A percentile compares a stretch with the other conserved stretches of the same genome.
Evolutionary conservation across 306 rosid genomes (phyloP).

Genomic region (Gynostemma pentaphyllum): DNA sequence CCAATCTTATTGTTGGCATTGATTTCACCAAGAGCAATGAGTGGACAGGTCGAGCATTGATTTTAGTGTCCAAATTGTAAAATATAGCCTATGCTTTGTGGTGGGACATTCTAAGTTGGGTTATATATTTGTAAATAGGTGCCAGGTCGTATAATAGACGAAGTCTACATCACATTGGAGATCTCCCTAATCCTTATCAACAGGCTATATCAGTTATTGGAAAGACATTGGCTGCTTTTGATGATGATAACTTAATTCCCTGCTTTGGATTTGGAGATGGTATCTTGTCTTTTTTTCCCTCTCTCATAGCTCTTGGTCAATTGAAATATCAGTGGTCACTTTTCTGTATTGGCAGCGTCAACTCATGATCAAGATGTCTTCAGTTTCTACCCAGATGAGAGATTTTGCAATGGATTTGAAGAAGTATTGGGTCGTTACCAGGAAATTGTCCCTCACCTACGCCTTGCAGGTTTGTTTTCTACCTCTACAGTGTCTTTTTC

Average conservation of each 20-base stretch:
- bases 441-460: conserved; percentile 69
- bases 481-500: not conserved
- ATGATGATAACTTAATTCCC: conserved; percentile 90
- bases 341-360: conserved; percentile 46
- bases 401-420: conserved; percentile 81
- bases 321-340: conserved; percentile 13
- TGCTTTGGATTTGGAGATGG: conserved; percentile 98
- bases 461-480: conserved; percentile 64
- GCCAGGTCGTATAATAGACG: conserved; percentile 43
- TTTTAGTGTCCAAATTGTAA: not conserved
- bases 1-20: conserved; percentile 86
- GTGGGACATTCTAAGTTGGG: conserved; percentile 28
- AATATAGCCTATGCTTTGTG: not conserved
- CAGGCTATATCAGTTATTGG: conserved; percentile 91
- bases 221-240: conserved; percentile 75
- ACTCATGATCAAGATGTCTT: conserved; percentile 91
- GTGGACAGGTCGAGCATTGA: conserved; percentile 63
- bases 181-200: conserved; percentile 67
- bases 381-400: conserved; percentile 66
- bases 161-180: conserved; percentile 84
- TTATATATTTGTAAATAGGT: conserved; percentile 34
- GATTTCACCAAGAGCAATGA: conserved; percentile 97
- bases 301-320: not conserved
- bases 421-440: conserved; percentile 67
- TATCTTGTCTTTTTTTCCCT: conserved; percentile 10